Percentiles rank a stretch among this genome's conserved stretches.
Conservation (phyloP, 352 stramenopile species). For the Phytophthora foliorum region DNA sequence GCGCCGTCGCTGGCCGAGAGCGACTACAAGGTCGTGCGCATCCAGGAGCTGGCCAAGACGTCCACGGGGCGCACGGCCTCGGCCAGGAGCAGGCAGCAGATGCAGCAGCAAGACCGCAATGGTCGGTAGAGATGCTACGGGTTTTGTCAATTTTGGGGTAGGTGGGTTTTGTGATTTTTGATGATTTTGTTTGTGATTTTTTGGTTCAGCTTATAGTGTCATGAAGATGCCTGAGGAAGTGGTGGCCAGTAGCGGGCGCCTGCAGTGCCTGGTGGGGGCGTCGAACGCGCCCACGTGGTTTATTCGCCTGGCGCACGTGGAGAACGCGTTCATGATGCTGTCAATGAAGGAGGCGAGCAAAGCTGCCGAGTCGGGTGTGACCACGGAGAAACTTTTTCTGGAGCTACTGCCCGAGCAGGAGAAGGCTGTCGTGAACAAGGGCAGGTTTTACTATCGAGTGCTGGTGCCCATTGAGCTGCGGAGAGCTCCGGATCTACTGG, state of each 20-base stretch:
- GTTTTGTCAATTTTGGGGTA: neutral
- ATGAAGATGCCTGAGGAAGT: constrained; percentile 87
- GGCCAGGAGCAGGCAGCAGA: constrained; percentile 35
- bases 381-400: constrained; percentile 40
- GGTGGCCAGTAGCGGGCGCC: constrained; percentile 59
- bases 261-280: constrained; percentile 69
- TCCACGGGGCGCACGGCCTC: constrained; percentile 33
- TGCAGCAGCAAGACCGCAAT: constrained; percentile 52
- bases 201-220: constrained; percentile 59
- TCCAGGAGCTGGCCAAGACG: constrained; percentile 68
- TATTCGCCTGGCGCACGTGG: constrained; percentile 71
- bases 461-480: constrained; percentile 82
- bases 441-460: constrained; percentile 79
- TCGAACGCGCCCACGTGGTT: constrained; percentile 76
- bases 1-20: constrained; percentile 41
- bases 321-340: constrained; percentile 80
- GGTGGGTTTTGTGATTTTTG: neutral
- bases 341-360: constrained; percentile 52
- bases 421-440: constrained; percentile 47
- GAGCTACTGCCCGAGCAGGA: constrained; percentile 54
- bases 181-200: constrained; percentile 10
- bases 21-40: constrained; percentile 64
- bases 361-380: constrained; percentile 18
- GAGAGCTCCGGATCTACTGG: constrained; percentile 75
- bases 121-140: constrained; percentile 29